A percentile compares a stretch with the other conserved stretches of the same genome.
Evolutionary conservation across 352 stramenopile genomes (phyloP).

Genomic region (Globisporangium megalacanthum): DNA sequence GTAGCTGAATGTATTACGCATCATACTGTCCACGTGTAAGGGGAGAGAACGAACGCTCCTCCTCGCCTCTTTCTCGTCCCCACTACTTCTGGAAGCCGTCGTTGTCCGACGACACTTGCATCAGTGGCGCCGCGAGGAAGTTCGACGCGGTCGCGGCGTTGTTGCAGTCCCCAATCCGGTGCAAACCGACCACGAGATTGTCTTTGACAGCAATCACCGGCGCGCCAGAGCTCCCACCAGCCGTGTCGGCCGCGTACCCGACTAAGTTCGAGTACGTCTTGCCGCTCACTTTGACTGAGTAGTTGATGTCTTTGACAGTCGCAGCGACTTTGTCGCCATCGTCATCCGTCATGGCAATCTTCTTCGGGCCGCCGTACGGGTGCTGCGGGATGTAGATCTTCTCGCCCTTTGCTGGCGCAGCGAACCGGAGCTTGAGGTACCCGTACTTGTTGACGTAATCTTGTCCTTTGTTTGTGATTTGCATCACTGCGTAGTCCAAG

Average conservation of each 20-base stretch:
- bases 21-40: too few relatives aligned
- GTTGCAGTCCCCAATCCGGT: constrained; percentile 36
- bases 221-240: constrained; percentile 23
- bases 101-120: constrained; percentile 21
- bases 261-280: constrained; percentile 12
- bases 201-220: constrained; percentile 25
- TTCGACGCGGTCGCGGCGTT: constrained; percentile 24
- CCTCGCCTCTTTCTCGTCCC: too few relatives aligned
- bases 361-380: constrained; percentile 18
- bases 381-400: constrained; percentile 36
- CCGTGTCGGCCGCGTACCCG: constrained; percentile 26
- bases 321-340: constrained; percentile 21
- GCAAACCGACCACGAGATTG: constrained; percentile 27
- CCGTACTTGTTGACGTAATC: constrained; percentile 21
- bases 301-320: constrained; percentile 15
- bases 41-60: too few relatives aligned
- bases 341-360: constrained; percentile 33
- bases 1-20: too few relatives aligned
- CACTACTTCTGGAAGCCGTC: constrained; percentile 15
- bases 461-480: constrained; percentile 15
- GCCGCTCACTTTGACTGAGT: constrained; percentile 14
- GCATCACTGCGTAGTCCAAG: constrained; percentile 24
- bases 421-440: constrained; percentile 23
- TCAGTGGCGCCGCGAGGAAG: constrained; percentile 15
- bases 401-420: constrained; percentile 13